Evolutionary conservation across 2,329 filamentous ascomycete species (phyloP), one percentile per base, ranked within the genome.

Genomic region (Xylariomycetidae sp.): DNA sequence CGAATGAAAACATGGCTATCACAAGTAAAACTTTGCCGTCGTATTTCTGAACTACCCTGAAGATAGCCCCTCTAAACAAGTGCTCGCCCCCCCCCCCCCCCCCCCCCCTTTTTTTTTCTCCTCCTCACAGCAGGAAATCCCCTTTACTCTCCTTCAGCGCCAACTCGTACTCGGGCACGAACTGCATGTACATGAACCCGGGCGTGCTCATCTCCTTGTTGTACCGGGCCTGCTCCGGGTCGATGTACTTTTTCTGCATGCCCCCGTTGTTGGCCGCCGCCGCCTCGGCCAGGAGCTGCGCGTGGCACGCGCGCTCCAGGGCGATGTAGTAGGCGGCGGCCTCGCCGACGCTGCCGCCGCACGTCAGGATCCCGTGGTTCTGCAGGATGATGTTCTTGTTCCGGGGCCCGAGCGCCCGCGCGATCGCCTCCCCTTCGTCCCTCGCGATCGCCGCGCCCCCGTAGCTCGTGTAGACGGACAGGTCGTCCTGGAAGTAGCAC

Each of bases 321-420:
- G 51, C 56, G 40, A 64, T 55, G 45, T 67, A 67, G 62, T 63
- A 67, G 35, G 64, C 67, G 2, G 66, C 56, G 2, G 62, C 53
- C 32, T 54, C 53, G 41, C 69, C 66, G 33, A 70, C 58, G 6
- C 52, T 62, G 38, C 55, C 39, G 9, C 60, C 66, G 17, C 58
- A 59, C 2, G 65, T 67, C 33, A 70, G 44, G 13, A 69, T 38
- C 0, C 66, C 66, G 42, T 69, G 64, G 35, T 68, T 67, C 41
- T 64, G 63, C 10, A 69, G 42, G 8, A 69, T 45, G 8, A 58
- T 62, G 1, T 61, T 64, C n/a, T 33, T 23, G 40, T 68, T 68
- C 29, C 56, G 60, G 7, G 47, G 37, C 0, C 64, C 64, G 12
- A 69, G 49, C 3, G 61, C 57, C 16, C 52, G 30, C 1, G 63